Base-by-base conservation (phyloP, 164 flowering plant genomes). In the Aristolochia contorta region DNA sequence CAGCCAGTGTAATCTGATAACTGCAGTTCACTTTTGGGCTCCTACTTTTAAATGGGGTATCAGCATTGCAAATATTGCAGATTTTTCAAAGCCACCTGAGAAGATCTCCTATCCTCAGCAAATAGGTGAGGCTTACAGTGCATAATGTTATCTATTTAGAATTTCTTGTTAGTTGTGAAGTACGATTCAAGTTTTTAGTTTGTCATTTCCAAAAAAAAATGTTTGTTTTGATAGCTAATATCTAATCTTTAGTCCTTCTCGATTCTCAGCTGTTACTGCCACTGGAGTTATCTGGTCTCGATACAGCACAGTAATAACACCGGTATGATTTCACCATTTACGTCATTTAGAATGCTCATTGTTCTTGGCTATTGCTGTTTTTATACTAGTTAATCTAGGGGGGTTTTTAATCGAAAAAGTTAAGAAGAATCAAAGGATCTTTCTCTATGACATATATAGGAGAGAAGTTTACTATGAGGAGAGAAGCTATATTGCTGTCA, bases 21-120 rank as follows among this genome's bases (percentile, higher is more conserved):
- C 43, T 74, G 72, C 84, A 89, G 96, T 89, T 84, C 92, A 86
- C 71, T 89, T 86, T 66, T 89, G 96, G 96, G 96, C 90, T 16
- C 92, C 96, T 27, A 84, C 92, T 37, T 86, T 86, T 60, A 89
- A 89, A 69, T 86, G 96, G 96, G 90, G 90, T 43, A 80, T 89
- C 69, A 89, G 84, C 74, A 80, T 86, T 52, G 96, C 96, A 8
- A 89, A 89, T 56, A 60, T 84, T 67, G 89, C 86, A 1, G 89
- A 86, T 69, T 84, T 84, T 68, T 9, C 83, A 43, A 82, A 84
- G 67, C 93, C 93, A 60, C 82, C 86, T 12, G 88, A 85, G 58
- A 78, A 80, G 18, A 69, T 85, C 27, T 85, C 91, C 0, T 79
- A 77, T 66, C 86, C 91, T 62, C 91, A 85, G 68, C 91, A 85